Percentiles rank a stretch among this genome's conserved stretches.
Evolutionary conservation across 140 eudicot species (phyloP).

Genomic region (Bidens hawaiensis): DNA sequence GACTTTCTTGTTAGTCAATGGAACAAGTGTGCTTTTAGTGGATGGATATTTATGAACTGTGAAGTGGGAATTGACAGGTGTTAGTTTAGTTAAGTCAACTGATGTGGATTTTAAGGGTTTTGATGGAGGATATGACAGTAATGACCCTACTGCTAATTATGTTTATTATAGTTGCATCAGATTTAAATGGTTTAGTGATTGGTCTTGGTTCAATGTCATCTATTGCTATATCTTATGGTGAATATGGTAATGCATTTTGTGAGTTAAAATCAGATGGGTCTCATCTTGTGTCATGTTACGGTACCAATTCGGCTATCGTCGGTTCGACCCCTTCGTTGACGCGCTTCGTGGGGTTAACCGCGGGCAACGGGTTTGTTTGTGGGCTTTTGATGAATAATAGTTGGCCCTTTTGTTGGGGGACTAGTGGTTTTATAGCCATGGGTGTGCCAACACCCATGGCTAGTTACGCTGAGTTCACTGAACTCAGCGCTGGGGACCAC

Average conservation of each 20-base stretch:
- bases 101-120: constrained; percentile 39
- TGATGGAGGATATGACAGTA: constrained; percentile 18
- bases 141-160: constrained; percentile 17
- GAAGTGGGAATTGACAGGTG: constrained; percentile 8
- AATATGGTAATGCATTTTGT: constrained; percentile 82
- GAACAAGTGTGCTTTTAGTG: constrained; percentile 3
- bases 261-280: constrained; percentile 86
- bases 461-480: constrained; percentile 53
- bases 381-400: constrained; percentile 60
- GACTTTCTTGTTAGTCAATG: constrained; percentile 22
- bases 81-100: constrained; percentile 16
- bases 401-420: constrained; percentile 92
- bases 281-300: constrained; percentile 73
- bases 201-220: constrained; percentile 95
- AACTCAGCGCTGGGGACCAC: constrained; percentile 88
- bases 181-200: constrained; percentile 33
- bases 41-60: constrained; percentile 2
- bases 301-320: constrained; percentile 61
- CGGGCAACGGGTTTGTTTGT: constrained; percentile 84
- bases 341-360: constrained; percentile 64
- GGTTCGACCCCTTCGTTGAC: constrained; percentile 52
- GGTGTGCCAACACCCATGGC: constrained; percentile 60
- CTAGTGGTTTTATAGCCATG: constrained; percentile 57
- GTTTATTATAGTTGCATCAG: constrained; percentile 35
- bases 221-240: constrained; percentile 92